Base-by-base conservation (phyloP, 2,329 filamentous ascomycete species). In the Arthrobotrys pseudoclavata region DNA sequence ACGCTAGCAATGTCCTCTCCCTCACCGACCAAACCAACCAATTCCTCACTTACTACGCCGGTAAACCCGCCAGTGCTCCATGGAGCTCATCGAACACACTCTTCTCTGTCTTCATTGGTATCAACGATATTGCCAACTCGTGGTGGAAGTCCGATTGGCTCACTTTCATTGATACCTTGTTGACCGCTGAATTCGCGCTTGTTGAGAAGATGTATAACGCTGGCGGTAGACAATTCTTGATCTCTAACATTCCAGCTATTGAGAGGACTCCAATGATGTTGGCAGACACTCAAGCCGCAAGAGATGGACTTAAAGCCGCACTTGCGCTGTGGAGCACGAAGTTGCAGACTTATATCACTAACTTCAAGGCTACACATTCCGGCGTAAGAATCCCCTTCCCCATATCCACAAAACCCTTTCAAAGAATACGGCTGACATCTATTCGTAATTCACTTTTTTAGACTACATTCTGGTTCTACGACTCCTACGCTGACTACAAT, bases 71-170 rank as follows among this genome's bases (percentile, higher is more conserved):
- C 2, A 67, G 85, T 76, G 84, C 82, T 0, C 70, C 78, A 2
- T 86, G 85, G 85, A 82, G 80, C 0, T 80, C 82, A 3, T 74
- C 79, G 1, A 83, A 86, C 69, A 83, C 85, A 0, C 72, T 88
- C 1, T 86, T 86, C 64, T 84, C 84, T 0, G 80, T 88, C 4
- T 88, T 87, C 84, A 87, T 88, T 24, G 87, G 87, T 0, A 86
- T 89, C 72, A 89, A 89, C 67, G 87, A 88, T 76, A 84, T 89
- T 0, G 86, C 86, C 0, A 87, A 87, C 70, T 85, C 85, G 0
- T 88, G 84, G 76, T 85, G 63, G 69, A 4, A 40, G 57, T 47
- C 55, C 42, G 64, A 68, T 37, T 53, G 79, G 76, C 67, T 71
- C 45, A 63, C 66, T 75, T 66, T 60, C 42, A 26, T 64, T 13